Evolutionary conservation across 345 rosid species (phyloP).

Genomic region (Populus pruinosa): DNA sequence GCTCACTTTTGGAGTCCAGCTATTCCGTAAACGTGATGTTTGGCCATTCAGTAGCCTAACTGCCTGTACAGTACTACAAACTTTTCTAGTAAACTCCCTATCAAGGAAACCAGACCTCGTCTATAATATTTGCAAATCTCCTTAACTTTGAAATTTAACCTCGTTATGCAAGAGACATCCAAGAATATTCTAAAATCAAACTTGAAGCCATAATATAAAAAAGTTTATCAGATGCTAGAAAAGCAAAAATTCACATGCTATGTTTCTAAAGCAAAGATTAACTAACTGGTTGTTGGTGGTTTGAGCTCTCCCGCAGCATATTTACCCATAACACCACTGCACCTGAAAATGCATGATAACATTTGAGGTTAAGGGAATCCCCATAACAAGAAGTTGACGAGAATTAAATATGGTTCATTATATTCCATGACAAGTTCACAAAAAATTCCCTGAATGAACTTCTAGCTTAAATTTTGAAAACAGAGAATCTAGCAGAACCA

Average conservation of each 20-base stretch:
- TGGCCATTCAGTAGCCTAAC: neutral
- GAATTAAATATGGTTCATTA: neutral
- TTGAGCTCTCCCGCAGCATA: constrained; percentile 96
- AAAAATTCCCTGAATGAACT: neutral
- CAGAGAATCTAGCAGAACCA: too few species aligned
- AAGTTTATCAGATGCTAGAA: neutral
- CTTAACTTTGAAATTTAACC: neutral
- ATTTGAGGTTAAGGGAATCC: neutral
- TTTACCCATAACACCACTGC: constrained; percentile 98
- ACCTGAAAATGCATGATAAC: constrained; percentile 44
- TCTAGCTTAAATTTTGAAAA: too few species aligned
- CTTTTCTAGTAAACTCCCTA: neutral
- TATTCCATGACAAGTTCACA: neutral
- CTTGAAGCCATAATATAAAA: neutral
- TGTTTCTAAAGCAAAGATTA: neutral
- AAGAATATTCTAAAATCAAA: neutral
- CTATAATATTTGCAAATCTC: neutral
- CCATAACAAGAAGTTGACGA: neutral
- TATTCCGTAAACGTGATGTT: neutral
- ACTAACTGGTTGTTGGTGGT: constrained; percentile 85
- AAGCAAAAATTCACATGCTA: neutral
- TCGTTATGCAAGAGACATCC: neutral
- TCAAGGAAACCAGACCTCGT: neutral
- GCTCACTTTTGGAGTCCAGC: neutral
- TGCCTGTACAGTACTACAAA: neutral